Evolutionary conservation across 2,329 filamentous ascomycete genomes (phyloP), one percentile per base, ranked within the genome.

Genomic region (Shiraia bambusicola): DNA sequence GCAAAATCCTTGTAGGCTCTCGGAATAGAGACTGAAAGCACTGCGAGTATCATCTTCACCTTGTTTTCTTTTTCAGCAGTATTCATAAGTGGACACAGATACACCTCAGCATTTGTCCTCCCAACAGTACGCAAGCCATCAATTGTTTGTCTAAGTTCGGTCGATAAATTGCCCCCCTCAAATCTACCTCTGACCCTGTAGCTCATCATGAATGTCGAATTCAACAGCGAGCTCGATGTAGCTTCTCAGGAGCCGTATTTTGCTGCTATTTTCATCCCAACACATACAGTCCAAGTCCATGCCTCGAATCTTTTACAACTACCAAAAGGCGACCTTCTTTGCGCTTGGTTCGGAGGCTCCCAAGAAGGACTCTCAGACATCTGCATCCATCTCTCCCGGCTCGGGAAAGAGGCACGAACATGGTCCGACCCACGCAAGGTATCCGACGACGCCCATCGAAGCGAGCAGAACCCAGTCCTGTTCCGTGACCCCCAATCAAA

Each of bases 361-460:
- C 72, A 74, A 42, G 72, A 75, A 51, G 72, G 72, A 0, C 64
- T 66, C 3, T 65, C 70, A 0, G 72, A 75, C 34, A 74, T 75
- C 29, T 69, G 63, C 39, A 72, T 75, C 34, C 72, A 72, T 43
- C 50, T 72, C 0, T 71, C 72, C 10, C 67, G 70, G 6, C 52
- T 70, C 1, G 51, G 47, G 2, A 53, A 62, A 0, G 66, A 62
- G 0, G 42, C 63, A 0, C 37, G 35, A 0, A 32, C 47, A 2
- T 75, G 72, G 72, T 51, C 55, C 0, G 27, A 47, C 0, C 65
- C 72, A 0, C 34, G 52, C 0, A 72, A 63, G 35, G 63, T 74
- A 2, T 72, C 72, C 0, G 65, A 63, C 8, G 73, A 72, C 40
- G 42, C 59, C 4, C 56, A 61, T 14, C 64, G 71, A 11, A 75